phyloP scores from a whole-genome alignment of 768 basidiomycete species.

The Mycena rosella region DNA sequence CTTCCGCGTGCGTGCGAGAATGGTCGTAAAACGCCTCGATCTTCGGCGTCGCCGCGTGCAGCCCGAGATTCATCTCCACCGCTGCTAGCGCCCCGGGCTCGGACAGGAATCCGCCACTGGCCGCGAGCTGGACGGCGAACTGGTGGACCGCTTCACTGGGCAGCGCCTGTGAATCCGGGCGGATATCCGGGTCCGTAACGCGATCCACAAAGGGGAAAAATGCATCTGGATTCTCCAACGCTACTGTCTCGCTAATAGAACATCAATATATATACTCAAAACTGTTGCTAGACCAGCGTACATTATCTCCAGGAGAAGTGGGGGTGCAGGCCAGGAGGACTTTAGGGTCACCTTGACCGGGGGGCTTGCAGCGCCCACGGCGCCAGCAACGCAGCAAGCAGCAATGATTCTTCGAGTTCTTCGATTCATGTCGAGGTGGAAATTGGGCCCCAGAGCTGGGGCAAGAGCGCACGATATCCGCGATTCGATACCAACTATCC shows the following conservation, averaged over 20 bases:
- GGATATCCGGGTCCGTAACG: conserved; percentile 65
- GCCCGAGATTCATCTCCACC: conserved; percentile 78
- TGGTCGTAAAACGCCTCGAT: conserved; percentile 88
- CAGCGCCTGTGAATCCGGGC: conserved; percentile 49
- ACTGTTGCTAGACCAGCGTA: conserved; percentile 46
- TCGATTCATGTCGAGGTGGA: conserved; percentile 28
- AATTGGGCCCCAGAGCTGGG: not conserved
- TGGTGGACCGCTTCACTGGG: conserved; percentile 68
- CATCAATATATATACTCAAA: conserved; percentile 7
- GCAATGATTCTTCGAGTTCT: conserved; percentile 15
- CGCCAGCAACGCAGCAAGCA: conserved; percentile 9
- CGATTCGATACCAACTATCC: not conserved
- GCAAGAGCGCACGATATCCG: not conserved
- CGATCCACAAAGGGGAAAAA: conserved; percentile 85
- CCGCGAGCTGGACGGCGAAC: conserved; percentile 64
- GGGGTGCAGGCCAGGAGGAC: conserved; percentile 77
- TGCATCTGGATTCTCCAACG: conserved; percentile 75
- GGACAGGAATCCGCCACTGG: conserved; percentile 60
- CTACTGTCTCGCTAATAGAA: conserved; percentile 78
- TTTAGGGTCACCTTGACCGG: conserved; percentile 71
- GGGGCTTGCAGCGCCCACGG: conserved; percentile 47
- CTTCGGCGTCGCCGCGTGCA: conserved; percentile 84
- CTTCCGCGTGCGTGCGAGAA: conserved; percentile 60
- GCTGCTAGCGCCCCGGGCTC: conserved; percentile 64
- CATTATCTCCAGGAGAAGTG: conserved; percentile 75